Conservation (phyloP, 192 early-diverging fungal genomes). For the Gonapodya sp. region DNA sequence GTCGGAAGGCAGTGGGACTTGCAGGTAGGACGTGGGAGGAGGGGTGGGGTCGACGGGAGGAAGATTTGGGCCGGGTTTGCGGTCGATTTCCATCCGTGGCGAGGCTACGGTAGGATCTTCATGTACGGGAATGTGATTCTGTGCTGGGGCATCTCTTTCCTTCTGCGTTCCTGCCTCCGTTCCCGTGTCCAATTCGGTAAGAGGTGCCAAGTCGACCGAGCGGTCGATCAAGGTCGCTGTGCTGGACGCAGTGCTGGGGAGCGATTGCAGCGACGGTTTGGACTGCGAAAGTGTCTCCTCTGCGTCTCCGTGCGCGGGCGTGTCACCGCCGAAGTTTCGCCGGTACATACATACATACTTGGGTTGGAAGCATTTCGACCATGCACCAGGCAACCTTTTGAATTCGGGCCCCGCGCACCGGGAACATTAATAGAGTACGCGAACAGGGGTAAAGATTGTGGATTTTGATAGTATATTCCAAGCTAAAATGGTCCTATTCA, state of each 20-base stretch:
- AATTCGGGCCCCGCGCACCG: too few species aligned
- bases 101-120: neutral
- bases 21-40: neutral
- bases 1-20: neutral
- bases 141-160: neutral
- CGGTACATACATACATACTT: neutral
- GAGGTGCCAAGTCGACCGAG: too few species aligned
- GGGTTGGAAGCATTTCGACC: too few species aligned
- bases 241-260: neutral
- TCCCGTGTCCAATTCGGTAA: too few species aligned
- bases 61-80: neutral
- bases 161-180: neutral
- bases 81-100: neutral
- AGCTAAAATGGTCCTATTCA: too few species aligned
- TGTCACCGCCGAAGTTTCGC: neutral
- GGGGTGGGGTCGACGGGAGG: neutral
- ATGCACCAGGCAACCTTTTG: too few species aligned
- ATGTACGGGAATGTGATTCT: neutral
- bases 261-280: conserved; percentile 3
- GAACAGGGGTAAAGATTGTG: too few species aligned
- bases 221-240: neutral
- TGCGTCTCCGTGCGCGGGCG: neutral
- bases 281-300: neutral
- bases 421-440: too few species aligned
- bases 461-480: too few species aligned